Evolutionary conservation across 1,139 yeast genomes (phyloP).

Genomic region (Pichia cactophila): DNA sequence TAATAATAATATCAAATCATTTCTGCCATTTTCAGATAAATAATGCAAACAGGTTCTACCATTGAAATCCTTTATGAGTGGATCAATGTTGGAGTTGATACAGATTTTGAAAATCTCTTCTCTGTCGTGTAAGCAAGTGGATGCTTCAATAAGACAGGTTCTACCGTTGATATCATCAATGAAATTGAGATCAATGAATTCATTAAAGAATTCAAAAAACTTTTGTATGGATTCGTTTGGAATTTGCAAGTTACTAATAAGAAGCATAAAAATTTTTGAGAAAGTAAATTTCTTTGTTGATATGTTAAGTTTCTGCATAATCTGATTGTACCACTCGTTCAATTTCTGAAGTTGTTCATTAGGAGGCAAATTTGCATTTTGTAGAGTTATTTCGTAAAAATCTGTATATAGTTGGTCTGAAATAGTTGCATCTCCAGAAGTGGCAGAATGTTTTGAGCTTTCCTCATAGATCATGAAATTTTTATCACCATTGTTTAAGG

Average conservation of each 20-base stretch:
- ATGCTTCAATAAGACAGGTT: conserved; percentile 43
- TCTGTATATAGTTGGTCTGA: conserved; percentile 27
- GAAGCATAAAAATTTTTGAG: conserved; percentile 57
- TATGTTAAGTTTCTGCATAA: conserved; percentile 22
- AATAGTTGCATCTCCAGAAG: neutral
- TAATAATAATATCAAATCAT: conserved; percentile 45
- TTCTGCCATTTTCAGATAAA: conserved; percentile 65
- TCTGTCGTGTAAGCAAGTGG: conserved; percentile 28
- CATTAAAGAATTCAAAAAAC: conserved; percentile 38
- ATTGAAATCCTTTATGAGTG: conserved; percentile 48
- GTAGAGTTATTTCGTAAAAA: conserved; percentile 26
- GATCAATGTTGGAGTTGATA: conserved; percentile 27
- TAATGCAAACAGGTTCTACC: conserved; percentile 86
- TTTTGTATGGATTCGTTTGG: conserved; percentile 42
- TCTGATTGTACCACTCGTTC: conserved; percentile 26
- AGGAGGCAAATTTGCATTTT: conserved; percentile 23
- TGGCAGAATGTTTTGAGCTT: conserved; percentile 15
- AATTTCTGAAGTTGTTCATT: conserved; percentile 21
- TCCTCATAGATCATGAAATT: conserved; percentile 20
- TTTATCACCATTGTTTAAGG: conserved; percentile 67
- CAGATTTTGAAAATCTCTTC: conserved; percentile 31
- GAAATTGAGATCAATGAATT: conserved; percentile 35
- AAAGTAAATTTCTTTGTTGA: conserved; percentile 23
- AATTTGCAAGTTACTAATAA: conserved; percentile 47
- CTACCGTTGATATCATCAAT: conserved; percentile 36